Evolutionary conservation across 31 red algal species (phyloP).

Genomic region (Porphyra umbilicalis): DNA sequence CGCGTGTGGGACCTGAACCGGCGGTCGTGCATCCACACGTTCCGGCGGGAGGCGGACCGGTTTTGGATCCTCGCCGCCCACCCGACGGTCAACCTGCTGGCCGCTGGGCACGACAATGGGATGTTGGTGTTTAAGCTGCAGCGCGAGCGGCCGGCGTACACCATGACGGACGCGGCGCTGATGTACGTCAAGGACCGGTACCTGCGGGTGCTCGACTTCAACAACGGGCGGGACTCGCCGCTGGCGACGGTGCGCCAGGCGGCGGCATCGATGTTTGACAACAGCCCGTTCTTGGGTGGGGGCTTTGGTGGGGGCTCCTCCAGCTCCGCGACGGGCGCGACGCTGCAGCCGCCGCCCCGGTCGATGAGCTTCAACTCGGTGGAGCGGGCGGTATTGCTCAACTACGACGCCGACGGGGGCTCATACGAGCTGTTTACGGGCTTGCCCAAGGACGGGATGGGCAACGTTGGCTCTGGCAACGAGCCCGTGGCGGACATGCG

Average conservation of each 20-base stretch:
- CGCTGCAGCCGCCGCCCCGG: conserved; percentile 54
- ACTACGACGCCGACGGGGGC: conserved; percentile 82
- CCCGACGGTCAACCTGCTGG: conserved; percentile 75
- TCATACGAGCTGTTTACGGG: conserved; percentile 79
- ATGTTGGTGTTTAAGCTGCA: conserved; percentile 96
- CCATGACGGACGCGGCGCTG: conserved; percentile 37
- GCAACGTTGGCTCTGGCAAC: conserved; percentile 5
- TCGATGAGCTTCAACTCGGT: conserved; percentile 84
- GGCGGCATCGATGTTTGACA: conserved; percentile 60
- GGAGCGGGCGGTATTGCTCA: conserved; percentile 80
- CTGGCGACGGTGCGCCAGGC: conserved; percentile 60
- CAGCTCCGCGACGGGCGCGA: neutral
- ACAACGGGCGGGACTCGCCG: conserved; percentile 88
- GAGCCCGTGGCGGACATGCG: conserved; percentile 64
- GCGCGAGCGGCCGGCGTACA: conserved; percentile 91
- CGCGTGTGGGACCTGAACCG: conserved; percentile 94
- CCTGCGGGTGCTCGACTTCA: conserved; percentile 78
- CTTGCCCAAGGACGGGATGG: conserved; percentile 29
- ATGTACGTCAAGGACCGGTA: conserved; percentile 88
- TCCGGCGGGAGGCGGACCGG: conserved; percentile 83
- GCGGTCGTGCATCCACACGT: conserved; percentile 78
- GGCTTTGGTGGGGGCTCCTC: conserved; percentile 1
- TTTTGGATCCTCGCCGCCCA: conserved; percentile 98
- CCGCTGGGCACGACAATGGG: conserved; percentile 93
- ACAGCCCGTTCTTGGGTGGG: conserved; percentile 17